Evolutionary conservation across 352 stramenopile species (phyloP).

Genomic region (Pythium brachiatum): DNA sequence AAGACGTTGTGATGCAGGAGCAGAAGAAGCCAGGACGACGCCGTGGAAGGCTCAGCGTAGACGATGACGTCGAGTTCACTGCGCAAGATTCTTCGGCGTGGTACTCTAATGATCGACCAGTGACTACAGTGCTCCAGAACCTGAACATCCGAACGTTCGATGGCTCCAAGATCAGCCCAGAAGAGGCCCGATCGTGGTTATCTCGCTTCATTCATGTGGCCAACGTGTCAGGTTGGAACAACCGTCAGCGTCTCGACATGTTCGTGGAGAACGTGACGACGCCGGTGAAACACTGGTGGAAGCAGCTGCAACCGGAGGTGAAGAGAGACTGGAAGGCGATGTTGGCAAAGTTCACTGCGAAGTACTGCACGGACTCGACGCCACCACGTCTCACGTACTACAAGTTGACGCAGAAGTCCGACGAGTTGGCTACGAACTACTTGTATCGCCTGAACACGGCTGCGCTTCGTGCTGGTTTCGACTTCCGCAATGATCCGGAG

Average conservation of each 20-base stretch:
- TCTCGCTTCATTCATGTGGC: conserved; percentile 12
- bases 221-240: conserved; percentile 12
- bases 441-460: conserved; percentile 24
- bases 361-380: conserved; percentile 11
- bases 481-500: conserved; percentile 8
- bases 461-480: conserved; percentile 4
- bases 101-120: background rate
- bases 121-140: background rate
- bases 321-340: background rate
- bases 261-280: conserved; percentile 12
- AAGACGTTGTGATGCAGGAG: background rate
- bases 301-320: conserved; percentile 6
- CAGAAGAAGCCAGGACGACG: background rate
- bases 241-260: conserved; percentile 11
- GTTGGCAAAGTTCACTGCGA: conserved; percentile 5
- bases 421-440: conserved; percentile 18
- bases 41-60: background rate
- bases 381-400: conserved; percentile 12
- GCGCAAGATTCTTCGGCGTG: background rate
- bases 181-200: background rate
- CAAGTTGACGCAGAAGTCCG: conserved; percentile 18
- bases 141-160: background rate
- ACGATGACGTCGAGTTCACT: background rate
- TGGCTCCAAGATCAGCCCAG: background rate
- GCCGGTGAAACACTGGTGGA: conserved; percentile 8